Conservation (phyloP, 2,329 filamentous ascomycete species). For the Aquanectria penicillioides region DNA sequence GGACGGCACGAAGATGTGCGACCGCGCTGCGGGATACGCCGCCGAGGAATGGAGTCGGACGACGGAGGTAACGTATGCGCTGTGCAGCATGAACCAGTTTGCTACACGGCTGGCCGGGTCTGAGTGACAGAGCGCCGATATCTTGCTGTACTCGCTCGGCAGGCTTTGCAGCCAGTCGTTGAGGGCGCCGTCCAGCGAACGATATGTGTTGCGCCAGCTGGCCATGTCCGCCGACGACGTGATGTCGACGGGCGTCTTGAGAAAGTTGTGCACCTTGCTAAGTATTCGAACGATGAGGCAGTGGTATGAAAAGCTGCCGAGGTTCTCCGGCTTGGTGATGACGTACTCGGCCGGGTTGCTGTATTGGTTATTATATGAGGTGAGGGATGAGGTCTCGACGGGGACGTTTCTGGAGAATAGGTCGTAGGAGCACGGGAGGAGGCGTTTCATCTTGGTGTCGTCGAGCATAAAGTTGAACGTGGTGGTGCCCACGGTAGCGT, state of each 20-base stretch:
- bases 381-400: conserved; percentile 51
- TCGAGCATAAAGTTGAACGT: conserved; percentile 55
- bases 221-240: conserved; percentile 51
- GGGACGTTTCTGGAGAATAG: conserved; percentile 56
- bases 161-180: conserved; percentile 55
- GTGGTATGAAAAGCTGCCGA: conserved; percentile 57
- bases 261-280: conserved; percentile 55
- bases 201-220: conserved; percentile 54
- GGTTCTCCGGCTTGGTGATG: conserved; percentile 53
- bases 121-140: conserved; percentile 56
- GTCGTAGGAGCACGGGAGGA: conserved; percentile 56
- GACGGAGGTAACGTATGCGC: conserved; percentile 55
- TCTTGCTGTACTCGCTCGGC: conserved; percentile 57
- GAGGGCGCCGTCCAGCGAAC: conserved; percentile 50
- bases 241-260: conserved; percentile 52
- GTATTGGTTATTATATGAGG: conserved; percentile 37
- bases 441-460: conserved; percentile 50
- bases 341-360: conserved; percentile 39
- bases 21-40: conserved; percentile 53
- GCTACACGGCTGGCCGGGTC: conserved; percentile 56
- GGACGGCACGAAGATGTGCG: conserved; percentile 54
- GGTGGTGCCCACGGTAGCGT: conserved; percentile 54
- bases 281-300: conserved; percentile 56
- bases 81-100: conserved; percentile 59
- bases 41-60: conserved; percentile 56